Conservation (phyloP, 129 eudicot genomes). For the Glebionis coronaria region DNA sequence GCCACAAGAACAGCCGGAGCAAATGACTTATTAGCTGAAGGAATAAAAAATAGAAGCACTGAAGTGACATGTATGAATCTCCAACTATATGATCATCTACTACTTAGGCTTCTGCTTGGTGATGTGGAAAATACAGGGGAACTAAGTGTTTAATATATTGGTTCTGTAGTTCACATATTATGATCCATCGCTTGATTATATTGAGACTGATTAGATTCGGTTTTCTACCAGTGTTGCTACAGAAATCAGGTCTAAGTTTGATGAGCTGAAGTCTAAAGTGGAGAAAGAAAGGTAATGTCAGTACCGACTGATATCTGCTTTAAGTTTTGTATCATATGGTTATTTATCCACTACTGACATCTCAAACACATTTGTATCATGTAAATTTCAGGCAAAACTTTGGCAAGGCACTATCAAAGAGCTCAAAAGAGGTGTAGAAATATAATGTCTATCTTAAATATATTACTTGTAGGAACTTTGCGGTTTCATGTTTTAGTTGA, state of each 20-base stretch:
- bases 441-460: conserved; percentile 13
- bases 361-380: conserved; percentile 7
- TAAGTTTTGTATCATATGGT: background rate
- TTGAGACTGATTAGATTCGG: conserved; percentile 16
- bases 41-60: background rate
- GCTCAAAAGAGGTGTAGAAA: conserved; percentile 85
- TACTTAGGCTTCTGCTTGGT: too few relatives aligned
- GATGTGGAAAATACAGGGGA: too few relatives aligned
- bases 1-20: conserved; percentile 11
- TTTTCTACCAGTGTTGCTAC: conserved; percentile 63
- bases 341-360: background rate
- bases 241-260: conserved; percentile 70
- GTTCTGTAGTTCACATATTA: conserved; percentile 6
- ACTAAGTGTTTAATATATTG: conserved; percentile 6
- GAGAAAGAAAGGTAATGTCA: conserved; percentile 88
- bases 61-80: conserved; percentile 1
- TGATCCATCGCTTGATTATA: too few relatives aligned
- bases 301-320: background rate
- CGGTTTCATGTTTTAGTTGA: conserved; percentile 1
- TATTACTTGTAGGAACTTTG: conserved; percentile 1
- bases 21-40: background rate
- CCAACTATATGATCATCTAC: background rate
- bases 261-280: conserved; percentile 74
- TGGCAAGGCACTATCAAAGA: conserved; percentile 89
- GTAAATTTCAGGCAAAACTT: conserved; percentile 59